These are phyloP conservation scores for Berkeleyomyces rouxiae DNA, from an alignment of 2,329 filamentous ascomycete species.

Conservation along the genomic window DNA sequence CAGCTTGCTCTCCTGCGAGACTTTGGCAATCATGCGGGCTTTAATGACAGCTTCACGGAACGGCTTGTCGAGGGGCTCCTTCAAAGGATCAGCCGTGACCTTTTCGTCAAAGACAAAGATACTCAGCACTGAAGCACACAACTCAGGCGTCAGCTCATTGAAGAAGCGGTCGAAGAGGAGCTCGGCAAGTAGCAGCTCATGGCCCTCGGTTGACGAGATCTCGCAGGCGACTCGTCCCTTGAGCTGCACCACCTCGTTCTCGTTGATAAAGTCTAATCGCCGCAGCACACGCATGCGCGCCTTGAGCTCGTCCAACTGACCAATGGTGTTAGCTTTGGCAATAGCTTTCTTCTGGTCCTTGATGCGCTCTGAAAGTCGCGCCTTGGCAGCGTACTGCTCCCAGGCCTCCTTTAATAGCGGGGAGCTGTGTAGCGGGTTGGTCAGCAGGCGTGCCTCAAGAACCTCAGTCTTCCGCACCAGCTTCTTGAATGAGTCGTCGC, in stretches of 20 bases:
- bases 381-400: slow-evolving; percentile 71
- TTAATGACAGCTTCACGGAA: slow-evolving; percentile 75
- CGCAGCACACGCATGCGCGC: slow-evolving; percentile 88
- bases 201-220: slow-evolving; percentile 78
- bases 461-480: slow-evolving; percentile 92
- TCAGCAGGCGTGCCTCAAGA: slow-evolving; percentile 72
- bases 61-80: slow-evolving; percentile 73
- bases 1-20: slow-evolving; percentile 87
- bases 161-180: slow-evolving; percentile 95
- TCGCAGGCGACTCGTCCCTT: slow-evolving; percentile 96
- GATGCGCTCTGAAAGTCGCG: slow-evolving; percentile 59
- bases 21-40: slow-evolving; percentile 76
- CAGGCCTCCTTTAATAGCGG: slow-evolving; percentile 71
- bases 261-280: slow-evolving; percentile 88
- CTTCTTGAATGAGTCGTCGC: slow-evolving; percentile 83
- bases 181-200: slow-evolving; percentile 85
- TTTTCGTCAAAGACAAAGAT: slow-evolving; percentile 98
- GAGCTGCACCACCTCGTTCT: slow-evolving; percentile 84
- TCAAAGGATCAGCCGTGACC: slow-evolving; percentile 58
- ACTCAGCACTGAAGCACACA: slow-evolving; percentile 71
- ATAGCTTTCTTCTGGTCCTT: slow-evolving; percentile 83
- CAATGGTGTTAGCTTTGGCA: slow-evolving; percentile 64
- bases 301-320: slow-evolving; percentile 92
- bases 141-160: slow-evolving; percentile 81
- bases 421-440: slow-evolving; percentile 84